Percentiles rank a stretch among this genome's conserved stretches.
Conservation (phyloP, 1,284 basidiomycete species). For the Melampsora larici-populina region DNA sequence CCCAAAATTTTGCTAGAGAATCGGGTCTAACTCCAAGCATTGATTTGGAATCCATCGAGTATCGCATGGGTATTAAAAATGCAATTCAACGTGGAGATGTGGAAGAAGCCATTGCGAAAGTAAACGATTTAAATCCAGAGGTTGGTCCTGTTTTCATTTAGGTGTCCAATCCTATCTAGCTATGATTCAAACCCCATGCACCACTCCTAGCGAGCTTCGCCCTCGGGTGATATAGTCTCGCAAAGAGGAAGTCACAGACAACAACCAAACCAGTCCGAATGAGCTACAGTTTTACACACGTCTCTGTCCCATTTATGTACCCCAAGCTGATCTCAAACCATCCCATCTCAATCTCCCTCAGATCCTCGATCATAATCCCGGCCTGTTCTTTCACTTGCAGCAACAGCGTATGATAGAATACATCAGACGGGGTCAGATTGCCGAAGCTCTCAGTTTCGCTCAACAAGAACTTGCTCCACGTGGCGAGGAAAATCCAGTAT, state of each 20-base stretch:
- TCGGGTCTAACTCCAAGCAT: constrained; percentile 68
- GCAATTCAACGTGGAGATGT: constrained; percentile 91
- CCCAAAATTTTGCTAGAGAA: constrained; percentile 87
- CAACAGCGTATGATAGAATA: constrained; percentile 92
- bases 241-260: constrained; percentile 44
- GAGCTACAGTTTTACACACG: not conserved
- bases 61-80: constrained; percentile 86
- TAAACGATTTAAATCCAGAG: constrained; percentile 95
- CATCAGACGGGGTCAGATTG: constrained; percentile 75
- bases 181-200: constrained; percentile 35
- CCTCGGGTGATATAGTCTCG: not conserved
- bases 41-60: constrained; percentile 87
- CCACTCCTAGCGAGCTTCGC: constrained; percentile 24
- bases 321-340: not conserved
- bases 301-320: no score
- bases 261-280: constrained; percentile 22
- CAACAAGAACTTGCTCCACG: constrained; percentile 88
- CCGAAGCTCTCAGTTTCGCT: constrained; percentile 82
- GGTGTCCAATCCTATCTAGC: constrained; percentile 21
- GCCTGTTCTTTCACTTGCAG: constrained; percentile 85
- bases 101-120: constrained; percentile 84
- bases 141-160: constrained; percentile 60
- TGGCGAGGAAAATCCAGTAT: constrained; percentile 90
- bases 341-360: constrained; percentile 53
- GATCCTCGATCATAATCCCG: constrained; percentile 91